phyloP scores from a whole-genome alignment of 768 basidiomycete species.

The Agrocybe praecox region DNA sequence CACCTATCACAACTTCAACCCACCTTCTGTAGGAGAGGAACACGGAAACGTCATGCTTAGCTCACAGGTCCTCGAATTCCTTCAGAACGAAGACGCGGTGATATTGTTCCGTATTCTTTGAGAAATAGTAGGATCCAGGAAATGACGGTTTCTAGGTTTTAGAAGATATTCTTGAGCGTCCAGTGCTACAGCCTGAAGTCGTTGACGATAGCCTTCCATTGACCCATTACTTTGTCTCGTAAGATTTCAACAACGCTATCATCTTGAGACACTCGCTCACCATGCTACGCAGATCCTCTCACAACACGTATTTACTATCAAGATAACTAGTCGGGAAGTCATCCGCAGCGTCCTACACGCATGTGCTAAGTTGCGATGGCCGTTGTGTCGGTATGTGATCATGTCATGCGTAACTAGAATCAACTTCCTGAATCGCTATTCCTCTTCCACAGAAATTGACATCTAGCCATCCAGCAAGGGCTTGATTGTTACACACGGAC shows the following conservation, averaged over 20 bases:
- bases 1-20: slow-evolving; percentile 33
- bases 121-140: no score
- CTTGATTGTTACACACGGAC: slow-evolving; percentile 61
- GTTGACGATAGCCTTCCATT: slow-evolving; percentile 50
- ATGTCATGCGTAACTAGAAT: background rate
- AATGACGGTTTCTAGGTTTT: slow-evolving; percentile 31
- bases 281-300: slow-evolving; percentile 48
- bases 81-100: slow-evolving; percentile 34
- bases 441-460: slow-evolving; percentile 51
- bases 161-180: slow-evolving; percentile 37
- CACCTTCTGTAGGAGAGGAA: slow-evolving; percentile 14
- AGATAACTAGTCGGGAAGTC: slow-evolving; percentile 58
- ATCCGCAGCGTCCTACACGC: slow-evolving; percentile 54
- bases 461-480: slow-evolving; percentile 62
- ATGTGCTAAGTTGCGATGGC: slow-evolving; percentile 51
- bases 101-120: no score
- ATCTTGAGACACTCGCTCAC: slow-evolving; percentile 1
- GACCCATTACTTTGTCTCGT: slow-evolving; percentile 62
- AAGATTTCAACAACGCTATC: slow-evolving; percentile 16
- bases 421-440: background rate
- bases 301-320: slow-evolving; percentile 67
- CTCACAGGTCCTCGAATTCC: slow-evolving; percentile 35
- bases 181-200: slow-evolving; percentile 33
- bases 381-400: slow-evolving; percentile 49
- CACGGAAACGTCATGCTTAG: slow-evolving; percentile 34